These are phyloP conservation scores for Entamoeba histolytica DNA, from an alignment of 208 protist genomes.

Conservation along the genomic window DNA sequence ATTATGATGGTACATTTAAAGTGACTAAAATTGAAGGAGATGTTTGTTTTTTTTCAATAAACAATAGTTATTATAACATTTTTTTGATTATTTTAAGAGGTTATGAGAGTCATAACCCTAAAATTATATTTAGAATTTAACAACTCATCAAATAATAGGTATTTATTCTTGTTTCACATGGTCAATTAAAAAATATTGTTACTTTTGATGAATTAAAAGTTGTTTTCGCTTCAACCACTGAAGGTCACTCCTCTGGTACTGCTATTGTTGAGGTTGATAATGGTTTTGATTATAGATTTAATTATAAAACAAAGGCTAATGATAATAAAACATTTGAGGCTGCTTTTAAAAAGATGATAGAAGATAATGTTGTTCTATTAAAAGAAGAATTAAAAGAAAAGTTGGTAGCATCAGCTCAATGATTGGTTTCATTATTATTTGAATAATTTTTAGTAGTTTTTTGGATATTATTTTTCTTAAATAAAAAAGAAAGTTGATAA, in stretches of 20 bases:
- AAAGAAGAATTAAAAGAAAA: background rate
- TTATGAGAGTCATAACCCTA: no score
- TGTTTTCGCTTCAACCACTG: background rate
- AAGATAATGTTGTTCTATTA: background rate
- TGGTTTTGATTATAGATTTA: background rate
- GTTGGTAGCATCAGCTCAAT: background rate
- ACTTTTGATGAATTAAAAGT: background rate
- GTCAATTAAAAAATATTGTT: background rate
- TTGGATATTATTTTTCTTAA: no score
- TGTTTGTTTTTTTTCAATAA: background rate
- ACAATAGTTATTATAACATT: no score
- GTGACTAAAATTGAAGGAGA: background rate
- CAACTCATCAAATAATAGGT: background rate
- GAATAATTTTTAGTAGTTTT: no score
- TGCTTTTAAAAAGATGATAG: background rate
- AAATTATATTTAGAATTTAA: no score
- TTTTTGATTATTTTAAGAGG: no score
- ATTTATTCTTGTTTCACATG: background rate
- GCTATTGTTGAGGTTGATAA: background rate
- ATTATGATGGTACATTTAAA: background rate
- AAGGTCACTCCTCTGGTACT: background rate
- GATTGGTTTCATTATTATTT: background rate
- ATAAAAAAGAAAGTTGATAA: no score
- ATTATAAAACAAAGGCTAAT: background rate
- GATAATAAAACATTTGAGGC: background rate